Base-by-base conservation (phyloP, 352 stramenopile genomes). In the Globisporangium echinulatum region DNA sequence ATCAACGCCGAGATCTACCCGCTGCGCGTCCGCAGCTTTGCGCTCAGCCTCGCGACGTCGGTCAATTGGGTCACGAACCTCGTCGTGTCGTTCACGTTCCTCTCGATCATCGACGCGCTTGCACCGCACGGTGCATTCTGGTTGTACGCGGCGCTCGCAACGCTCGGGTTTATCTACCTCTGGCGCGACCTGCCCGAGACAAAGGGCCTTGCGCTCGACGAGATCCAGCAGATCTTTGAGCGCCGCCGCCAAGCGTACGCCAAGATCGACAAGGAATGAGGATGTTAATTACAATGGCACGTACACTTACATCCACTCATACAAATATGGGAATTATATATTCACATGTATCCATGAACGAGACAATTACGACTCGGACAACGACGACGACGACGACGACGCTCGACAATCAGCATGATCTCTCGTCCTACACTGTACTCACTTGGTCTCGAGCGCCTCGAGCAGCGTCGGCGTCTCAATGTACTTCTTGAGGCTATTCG, bases 1-100 rank as follows among this genome's bases (percentile, higher is more conserved):
- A 94, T 98, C 61, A 97, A 97, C 66, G 84, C 87, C 38, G 95
- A 98, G 71, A 98, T 98, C 64, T 98, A 97, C 68, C 89, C 90
- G 7, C 71, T 96, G 7, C 74, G 85, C 40, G 83, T 88, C 17
- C 90, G 95, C 42, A 96, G 85, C 38, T 77, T 96, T 17, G 87
- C 83, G 7, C 80, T 97, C 2, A 96, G 85, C 55, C 64, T 88
- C 7, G 83, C 90, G 5, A 98, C 95, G 14, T 87, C 87, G 2
- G 84, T 94, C 13, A 97, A 97, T 68, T 98, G 95, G 94, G 54
- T 97, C 58, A 74, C 80, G 8, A 98, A 98, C 67, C 63, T 98
- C 3, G 55, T 98, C 10, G 81, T 98, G 40, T 96, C 87, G 42
- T 90, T 96, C 54, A 98, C 95, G 8, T 98, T 98, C 68, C 69